Conservation (phyloP, 179 eudicot species). For the Patellifolia procumbens region DNA sequence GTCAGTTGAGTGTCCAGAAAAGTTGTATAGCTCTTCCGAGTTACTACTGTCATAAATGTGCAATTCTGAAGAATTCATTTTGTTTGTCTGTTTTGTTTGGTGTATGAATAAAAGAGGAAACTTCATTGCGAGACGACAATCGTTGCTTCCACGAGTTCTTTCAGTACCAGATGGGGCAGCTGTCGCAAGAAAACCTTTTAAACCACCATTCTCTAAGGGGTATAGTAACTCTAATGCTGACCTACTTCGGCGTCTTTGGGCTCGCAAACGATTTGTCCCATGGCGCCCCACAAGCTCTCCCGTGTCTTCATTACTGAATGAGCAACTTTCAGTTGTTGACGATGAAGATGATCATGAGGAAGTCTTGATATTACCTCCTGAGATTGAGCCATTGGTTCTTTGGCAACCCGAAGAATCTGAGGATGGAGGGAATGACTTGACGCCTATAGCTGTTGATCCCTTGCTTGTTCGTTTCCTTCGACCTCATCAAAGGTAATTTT, state of each 20-base stretch:
- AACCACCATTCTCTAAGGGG: constrained; percentile 66
- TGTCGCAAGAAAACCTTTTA: constrained; percentile 69
- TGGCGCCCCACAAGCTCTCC: constrained; percentile 79
- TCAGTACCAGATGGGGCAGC: constrained; percentile 67
- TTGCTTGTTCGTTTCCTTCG: constrained; percentile 89
- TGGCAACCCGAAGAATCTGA: constrained; percentile 79
- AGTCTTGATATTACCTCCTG: constrained; percentile 58
- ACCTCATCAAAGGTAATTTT: constrained; percentile 90
- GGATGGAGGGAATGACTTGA: constrained; percentile 34
- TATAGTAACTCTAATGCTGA: constrained; percentile 54
- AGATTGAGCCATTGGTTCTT: constrained; percentile 77
- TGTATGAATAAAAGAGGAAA: constrained; percentile 47
- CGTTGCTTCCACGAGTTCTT: constrained; percentile 77
- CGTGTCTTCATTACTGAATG: constrained; percentile 40
- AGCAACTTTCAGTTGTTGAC: constrained; percentile 29
- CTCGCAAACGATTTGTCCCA: constrained; percentile 89
- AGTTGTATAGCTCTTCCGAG: no score
- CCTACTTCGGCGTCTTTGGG: constrained; percentile 68
- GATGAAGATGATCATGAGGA: constrained; percentile 57
- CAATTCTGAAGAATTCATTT: background rate
- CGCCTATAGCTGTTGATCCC: constrained; percentile 64
- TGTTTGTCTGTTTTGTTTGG: background rate
- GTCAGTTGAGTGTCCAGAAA: no score
- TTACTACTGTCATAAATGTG: no score
- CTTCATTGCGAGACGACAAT: constrained; percentile 64